Conservation (phyloP, 345 rosid genomes). For the Euphorbia peplus region DNA sequence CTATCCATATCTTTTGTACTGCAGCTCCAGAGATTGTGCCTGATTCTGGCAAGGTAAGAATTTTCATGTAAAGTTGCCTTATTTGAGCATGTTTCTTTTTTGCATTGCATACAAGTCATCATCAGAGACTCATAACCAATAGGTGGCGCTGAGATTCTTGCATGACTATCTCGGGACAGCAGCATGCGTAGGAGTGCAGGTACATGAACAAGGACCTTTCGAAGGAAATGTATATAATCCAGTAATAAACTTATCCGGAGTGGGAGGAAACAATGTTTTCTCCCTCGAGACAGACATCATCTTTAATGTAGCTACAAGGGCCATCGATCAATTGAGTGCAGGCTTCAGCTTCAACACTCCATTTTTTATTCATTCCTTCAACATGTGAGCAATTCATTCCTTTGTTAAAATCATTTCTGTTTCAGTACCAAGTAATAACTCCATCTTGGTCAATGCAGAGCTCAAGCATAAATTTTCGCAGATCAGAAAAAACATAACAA, state of each 20-base stretch:
- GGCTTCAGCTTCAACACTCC: constrained; percentile 50
- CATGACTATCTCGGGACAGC: constrained; percentile 40
- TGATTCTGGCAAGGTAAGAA: constrained; percentile 41
- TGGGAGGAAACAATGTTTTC: constrained; percentile 33
- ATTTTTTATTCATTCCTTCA: no score
- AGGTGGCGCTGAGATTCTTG: constrained; percentile 45
- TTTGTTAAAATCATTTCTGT: no score
- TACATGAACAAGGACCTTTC: constrained; percentile 16
- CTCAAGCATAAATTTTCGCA: constrained; percentile 31
- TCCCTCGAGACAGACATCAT: constrained; percentile 40
- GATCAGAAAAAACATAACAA: constrained; percentile 19
- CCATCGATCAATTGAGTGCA: constrained; percentile 31
- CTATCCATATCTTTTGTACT: no score
- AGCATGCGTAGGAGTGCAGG: constrained; percentile 37
- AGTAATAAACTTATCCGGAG: constrained; percentile 37
- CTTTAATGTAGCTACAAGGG: constrained; percentile 25
- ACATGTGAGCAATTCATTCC: no score
- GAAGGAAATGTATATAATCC: constrained; percentile 35
- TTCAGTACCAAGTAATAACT: no score
- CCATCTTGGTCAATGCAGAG: no score
- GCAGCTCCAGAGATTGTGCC: constrained; percentile 50
- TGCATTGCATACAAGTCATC: background rate
- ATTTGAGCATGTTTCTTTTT: background rate
- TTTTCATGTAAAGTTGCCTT: background rate
- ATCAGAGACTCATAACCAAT: background rate